Evolutionary conservation across 352 stramenopile species (phyloP), one percentile per base, ranked within the genome.

Genomic region (Phytophthora pisi): DNA sequence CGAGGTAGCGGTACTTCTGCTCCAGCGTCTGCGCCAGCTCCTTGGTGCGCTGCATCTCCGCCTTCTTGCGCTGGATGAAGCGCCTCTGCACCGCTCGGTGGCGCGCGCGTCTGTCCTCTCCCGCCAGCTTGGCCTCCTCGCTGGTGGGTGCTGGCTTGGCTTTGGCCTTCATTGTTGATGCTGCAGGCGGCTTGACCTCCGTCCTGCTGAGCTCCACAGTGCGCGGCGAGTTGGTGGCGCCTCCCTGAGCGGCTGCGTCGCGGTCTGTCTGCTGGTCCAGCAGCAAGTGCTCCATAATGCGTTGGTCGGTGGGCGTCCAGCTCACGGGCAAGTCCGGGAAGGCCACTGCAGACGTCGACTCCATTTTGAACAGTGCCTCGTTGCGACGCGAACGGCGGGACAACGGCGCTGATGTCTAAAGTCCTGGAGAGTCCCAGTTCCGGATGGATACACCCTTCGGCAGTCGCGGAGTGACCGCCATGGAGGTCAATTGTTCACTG

Each of bases 11-110:
- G 43, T 76, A 78, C 45, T 81, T 78, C 34, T 68, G 66, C 57
- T 88, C 79, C 11, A 88, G 54, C 4, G 64, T 64, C 15, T 68
- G 64, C 2, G 57, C 72, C 46, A 84, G 52, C 8, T 50, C 64
- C 38, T 82, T 82, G 0, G 71, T 77, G 24, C 75, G 75, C 16
- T 65, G 40, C 61, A 77, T 70, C 61, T 81, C 66, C 15, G 73
- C 77, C 61, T 86, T 88, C 51, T 86, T 88, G 13, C 79, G 79
- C 59, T 84, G 79, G 36, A 88, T 75, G 43, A 88, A 88, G 23
- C 79, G 69, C 23, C 76, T 67, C 45, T 88, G 79, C 26, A 84
- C 77, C 8, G 69, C 79, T 51, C 77, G 75, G 60, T 88, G 79
- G 20, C 79, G 72, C 40, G 75, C 77, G 42, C 77, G 68, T 30